phyloP scores from a whole-genome alignment of 768 basidiomycete genomes.

The Lactarius akahatsu region DNA sequence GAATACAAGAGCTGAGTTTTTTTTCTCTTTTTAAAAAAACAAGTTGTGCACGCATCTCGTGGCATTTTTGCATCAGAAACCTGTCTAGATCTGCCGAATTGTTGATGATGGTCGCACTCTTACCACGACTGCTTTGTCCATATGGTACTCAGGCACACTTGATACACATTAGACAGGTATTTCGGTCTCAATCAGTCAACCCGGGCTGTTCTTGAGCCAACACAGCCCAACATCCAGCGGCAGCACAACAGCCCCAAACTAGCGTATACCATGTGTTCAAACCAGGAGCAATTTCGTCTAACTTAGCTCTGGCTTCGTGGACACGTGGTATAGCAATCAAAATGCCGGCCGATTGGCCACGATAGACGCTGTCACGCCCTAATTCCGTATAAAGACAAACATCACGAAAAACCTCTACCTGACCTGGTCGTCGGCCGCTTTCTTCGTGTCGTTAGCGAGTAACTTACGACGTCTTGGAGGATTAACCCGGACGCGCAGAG shows the following conservation, averaged over 20 bases:
- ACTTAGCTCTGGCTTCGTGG: background rate
- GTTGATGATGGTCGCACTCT: background rate
- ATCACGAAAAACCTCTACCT: background rate
- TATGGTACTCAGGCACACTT: background rate
- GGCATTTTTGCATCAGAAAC: background rate
- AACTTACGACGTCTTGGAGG: no score
- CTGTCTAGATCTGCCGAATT: background rate
- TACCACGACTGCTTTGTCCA: background rate
- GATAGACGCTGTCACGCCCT: background rate
- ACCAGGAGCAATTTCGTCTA: background rate
- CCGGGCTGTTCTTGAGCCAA: background rate
- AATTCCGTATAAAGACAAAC: background rate
- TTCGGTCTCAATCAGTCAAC: background rate
- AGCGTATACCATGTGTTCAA: no score
- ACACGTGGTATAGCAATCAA: background rate
- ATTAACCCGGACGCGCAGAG: no score
- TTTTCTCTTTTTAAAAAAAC: background rate
- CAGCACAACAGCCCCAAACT: no score
- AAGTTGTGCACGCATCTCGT: background rate
- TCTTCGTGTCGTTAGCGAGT: no score
- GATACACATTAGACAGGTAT: background rate
- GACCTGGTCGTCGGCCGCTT: no score
- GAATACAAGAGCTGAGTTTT: background rate
- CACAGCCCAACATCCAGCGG: background rate
- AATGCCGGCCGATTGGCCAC: background rate